These are phyloP conservation scores for Neurospora sp. DNA, from an alignment of 495 filamentous ascomycete genomes.

Conservation along the genomic window DNA sequence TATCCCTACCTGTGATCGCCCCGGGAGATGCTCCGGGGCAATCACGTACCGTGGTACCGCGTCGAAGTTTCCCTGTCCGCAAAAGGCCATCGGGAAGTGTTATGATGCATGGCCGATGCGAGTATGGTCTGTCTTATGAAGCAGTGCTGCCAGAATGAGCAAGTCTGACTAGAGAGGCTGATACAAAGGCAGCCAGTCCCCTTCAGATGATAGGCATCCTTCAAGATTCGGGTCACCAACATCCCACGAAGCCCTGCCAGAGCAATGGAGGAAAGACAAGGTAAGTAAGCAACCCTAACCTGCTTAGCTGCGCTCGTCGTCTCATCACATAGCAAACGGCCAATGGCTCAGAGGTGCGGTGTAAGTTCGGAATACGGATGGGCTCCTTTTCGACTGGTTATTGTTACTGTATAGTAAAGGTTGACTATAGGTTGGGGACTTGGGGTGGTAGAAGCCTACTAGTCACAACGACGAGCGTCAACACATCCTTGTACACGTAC, in stretches of 20 bases:
- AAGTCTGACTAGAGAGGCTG: neutral
- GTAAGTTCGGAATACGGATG: neutral
- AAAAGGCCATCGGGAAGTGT: neutral
- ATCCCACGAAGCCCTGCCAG: neutral
- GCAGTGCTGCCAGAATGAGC: neutral
- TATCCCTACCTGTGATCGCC: neutral
- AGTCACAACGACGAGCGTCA: neutral
- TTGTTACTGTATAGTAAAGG: neutral
- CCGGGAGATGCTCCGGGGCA: neutral
- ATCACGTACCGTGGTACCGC: neutral
- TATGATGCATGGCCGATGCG: neutral
- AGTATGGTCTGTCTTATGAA: neutral
- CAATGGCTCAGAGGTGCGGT: neutral
- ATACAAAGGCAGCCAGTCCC: neutral
- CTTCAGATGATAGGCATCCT: neutral
- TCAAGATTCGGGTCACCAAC: neutral
- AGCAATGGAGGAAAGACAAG: neutral
- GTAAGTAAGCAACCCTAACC: neutral
- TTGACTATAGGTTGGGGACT: neutral
- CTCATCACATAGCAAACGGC: neutral
- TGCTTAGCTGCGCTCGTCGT: neutral
- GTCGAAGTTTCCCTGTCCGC: neutral
- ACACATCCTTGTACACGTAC: neutral
- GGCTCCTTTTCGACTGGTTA: neutral
- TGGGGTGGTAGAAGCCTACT: neutral